A percentile compares a stretch with the other conserved stretches of the same genome.
Conservation (phyloP, 441 rosid genomes). For the Pelargonium myrrhifolium region DNA sequence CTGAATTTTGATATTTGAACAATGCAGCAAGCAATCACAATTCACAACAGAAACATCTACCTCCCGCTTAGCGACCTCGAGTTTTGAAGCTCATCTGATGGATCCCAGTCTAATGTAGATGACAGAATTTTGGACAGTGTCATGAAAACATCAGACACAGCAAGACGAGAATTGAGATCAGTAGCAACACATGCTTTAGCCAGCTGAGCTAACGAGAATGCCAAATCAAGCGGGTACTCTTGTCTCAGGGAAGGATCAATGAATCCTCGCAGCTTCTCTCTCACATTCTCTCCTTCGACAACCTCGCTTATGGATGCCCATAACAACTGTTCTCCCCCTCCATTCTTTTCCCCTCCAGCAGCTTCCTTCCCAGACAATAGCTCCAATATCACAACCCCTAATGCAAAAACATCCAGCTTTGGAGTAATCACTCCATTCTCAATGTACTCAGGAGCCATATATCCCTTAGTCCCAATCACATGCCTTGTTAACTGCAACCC, state of each 20-base stretch:
- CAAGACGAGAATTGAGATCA: conserved; percentile 60
- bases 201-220: conserved; percentile 67
- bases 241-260: conserved; percentile 50
- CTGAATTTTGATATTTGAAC: too few relatives aligned
- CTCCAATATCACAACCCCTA: conserved; percentile 74
- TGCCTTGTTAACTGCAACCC: conserved; percentile 65
- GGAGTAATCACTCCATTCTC: conserved; percentile 79
- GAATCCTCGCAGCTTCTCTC: conserved; percentile 50
- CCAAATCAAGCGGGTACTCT: conserved; percentile 72
- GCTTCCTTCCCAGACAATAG: conserved; percentile 73
- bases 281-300: conserved; percentile 59
- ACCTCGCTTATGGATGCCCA: conserved; percentile 40
- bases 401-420: conserved; percentile 68
- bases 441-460: conserved; percentile 80
- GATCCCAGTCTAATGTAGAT: conserved; percentile 78
- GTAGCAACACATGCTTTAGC: conserved; percentile 54
- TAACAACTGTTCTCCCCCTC: conserved; percentile 35
- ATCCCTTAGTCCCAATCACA: conserved; percentile 78
- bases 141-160: conserved; percentile 39
- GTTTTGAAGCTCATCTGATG: conserved; percentile 49
- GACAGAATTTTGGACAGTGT: conserved; percentile 65
- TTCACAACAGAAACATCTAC: background rate
- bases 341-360: conserved; percentile 29
- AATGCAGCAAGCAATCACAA: too few relatives aligned
- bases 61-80: conserved; percentile 37